Conservation (phyloP, 2,329 filamentous ascomycete species). For the Polytolypa hystricis region DNA sequence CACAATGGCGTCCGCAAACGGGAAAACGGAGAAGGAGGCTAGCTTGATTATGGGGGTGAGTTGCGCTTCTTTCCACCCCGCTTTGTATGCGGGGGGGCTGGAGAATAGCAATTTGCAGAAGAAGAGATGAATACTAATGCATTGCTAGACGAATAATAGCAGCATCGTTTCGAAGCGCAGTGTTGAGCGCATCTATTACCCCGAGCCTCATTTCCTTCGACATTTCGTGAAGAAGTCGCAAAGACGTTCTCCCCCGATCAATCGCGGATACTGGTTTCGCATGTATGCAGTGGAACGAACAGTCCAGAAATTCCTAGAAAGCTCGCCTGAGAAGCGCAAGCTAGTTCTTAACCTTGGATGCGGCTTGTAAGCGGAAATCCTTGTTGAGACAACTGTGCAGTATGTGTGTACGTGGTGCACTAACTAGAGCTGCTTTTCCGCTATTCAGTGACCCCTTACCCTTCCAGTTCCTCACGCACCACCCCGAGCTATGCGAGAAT, state of each 20-base stretch:
- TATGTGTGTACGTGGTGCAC: constrained; percentile 12
- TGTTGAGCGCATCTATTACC: constrained; percentile 79
- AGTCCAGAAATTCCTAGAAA: constrained; percentile 61
- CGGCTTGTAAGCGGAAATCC: constrained; percentile 60
- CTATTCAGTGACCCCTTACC: constrained; percentile 65
- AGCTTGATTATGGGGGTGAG: constrained; percentile 45
- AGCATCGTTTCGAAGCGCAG: constrained; percentile 88
- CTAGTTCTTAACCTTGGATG: constrained; percentile 77
- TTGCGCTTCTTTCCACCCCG: constrained; percentile 16
- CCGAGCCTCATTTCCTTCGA: constrained; percentile 73
- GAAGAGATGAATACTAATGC: too few species aligned
- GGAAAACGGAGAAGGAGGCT: constrained; percentile 33
- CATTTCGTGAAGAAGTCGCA: constrained; percentile 80
- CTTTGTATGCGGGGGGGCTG: too few species aligned
- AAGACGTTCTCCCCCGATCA: constrained; percentile 76
- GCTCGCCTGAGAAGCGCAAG: constrained; percentile 47
- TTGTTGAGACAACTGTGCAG: not conserved
- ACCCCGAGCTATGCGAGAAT: constrained; percentile 46
- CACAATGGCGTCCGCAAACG: constrained; percentile 12
- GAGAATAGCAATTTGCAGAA: too few species aligned
- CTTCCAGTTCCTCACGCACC: constrained; percentile 66
- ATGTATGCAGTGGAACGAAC: constrained; percentile 70
- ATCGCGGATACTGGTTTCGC: constrained; percentile 77
- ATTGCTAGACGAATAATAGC: constrained; percentile 66
- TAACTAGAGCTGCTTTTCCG: not conserved